Evolutionary conservation across 208 protist species (phyloP), one percentile per base, ranked within the genome.

Genomic region (Crithidia thermophila): DNA sequence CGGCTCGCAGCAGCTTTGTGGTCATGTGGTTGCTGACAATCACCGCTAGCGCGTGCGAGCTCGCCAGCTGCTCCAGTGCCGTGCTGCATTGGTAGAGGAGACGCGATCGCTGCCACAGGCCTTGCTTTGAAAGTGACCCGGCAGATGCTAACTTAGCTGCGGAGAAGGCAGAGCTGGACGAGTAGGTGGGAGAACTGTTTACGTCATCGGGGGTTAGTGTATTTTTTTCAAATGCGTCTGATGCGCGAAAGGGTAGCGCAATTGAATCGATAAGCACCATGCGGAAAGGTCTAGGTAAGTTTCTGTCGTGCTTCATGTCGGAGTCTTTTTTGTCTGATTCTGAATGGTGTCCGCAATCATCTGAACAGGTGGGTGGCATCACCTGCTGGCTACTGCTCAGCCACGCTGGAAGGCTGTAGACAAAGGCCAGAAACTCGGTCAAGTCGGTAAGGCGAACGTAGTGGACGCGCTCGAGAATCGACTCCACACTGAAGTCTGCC

Each of bases 11-110:
- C 8, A 59, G 71, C 34, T 77, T 72, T 10, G 81, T 88, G 4
- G 93, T 95, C 37, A 96, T 75, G 51, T 97, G 93, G 62, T 97
- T 97, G n/a, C 75, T 93, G 9, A 90, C 84, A 4, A 95, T 72
- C 16, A 97, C 68, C 16, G 88, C 80, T 7, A 94, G 27, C 1
- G 77, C 45, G 23, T 68, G 61, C 27, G 55, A 36, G 8, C 66
- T 50, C 0, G 93, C 93, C 20, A 85, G 33, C 3, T 71, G 5
- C 39, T 82, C 80, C 56, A 97, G 56, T 9, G 75, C 42, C 40
- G 88, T 75, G 21, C 77, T 85, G 36, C 85, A 85, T 14, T 77
- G 69, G 40, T 86, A 88, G 4, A 94, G 46, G 23, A 95, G 58
- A 5, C 84, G 83, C 23, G 72, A 71, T 3, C 88, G 82, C 37